phyloP scores from a whole-genome alignment of 208 protist genomes.

The Leishmania guyanensis region DNA sequence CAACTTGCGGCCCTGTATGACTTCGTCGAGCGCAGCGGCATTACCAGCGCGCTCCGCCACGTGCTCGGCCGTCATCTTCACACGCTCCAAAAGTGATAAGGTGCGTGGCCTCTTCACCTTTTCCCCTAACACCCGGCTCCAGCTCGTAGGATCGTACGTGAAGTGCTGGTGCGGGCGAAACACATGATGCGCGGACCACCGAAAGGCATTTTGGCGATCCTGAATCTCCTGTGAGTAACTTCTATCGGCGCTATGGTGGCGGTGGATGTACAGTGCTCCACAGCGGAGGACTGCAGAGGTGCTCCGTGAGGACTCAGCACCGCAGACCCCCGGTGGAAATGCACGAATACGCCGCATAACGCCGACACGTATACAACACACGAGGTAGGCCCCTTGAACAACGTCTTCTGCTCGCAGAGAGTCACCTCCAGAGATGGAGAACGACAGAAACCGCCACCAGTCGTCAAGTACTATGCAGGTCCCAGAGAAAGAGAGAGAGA shows the following conservation, averaged over 20 bases:
- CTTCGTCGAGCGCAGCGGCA: neutral
- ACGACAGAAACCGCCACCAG: neutral
- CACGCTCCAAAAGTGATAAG: slow-evolving; percentile 52
- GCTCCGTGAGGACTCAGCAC: neutral
- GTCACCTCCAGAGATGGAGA: too few relatives aligned
- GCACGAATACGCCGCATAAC: neutral
- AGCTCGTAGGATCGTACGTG: slow-evolving; percentile 81
- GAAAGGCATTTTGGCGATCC: slow-evolving; percentile 75
- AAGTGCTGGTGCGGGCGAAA: slow-evolving; percentile 85
- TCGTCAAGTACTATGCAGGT: neutral
- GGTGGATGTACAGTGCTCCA: slow-evolving; percentile 13
- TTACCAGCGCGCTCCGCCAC: slow-evolving; percentile 28
- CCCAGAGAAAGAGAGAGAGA: neutral
- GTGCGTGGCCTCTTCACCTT: slow-evolving; percentile 40
- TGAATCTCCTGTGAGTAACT: slow-evolving; percentile 67
- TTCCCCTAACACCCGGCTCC: slow-evolving; percentile 62
- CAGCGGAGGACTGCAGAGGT: neutral
- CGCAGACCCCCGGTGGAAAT: neutral
- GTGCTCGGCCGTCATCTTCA: slow-evolving; percentile 45
- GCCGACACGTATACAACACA: neutral
- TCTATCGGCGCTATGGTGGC: slow-evolving; percentile 58
- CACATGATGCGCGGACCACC: slow-evolving; percentile 60
- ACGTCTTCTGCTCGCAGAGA: too few relatives aligned
- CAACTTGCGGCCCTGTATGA: neutral
- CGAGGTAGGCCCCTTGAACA: neutral